Conservation (phyloP, 305 asterid species). For the Fraxinus sp. region DNA sequence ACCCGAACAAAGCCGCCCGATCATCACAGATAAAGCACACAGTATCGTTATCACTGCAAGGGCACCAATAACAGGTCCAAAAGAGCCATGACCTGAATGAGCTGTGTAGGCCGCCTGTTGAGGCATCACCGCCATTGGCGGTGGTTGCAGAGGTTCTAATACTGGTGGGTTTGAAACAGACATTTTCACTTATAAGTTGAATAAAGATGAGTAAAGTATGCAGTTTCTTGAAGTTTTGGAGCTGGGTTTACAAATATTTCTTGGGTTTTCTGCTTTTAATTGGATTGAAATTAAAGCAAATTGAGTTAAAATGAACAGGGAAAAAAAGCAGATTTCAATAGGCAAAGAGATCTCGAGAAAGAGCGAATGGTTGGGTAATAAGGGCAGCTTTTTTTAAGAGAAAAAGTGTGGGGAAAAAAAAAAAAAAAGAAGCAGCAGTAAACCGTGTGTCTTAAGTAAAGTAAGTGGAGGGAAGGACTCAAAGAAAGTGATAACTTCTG, state of each 20-base stretch:
- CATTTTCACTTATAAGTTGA: slow-evolving; percentile 23
- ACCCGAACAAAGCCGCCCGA: slow-evolving; percentile 80
- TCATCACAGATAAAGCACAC: slow-evolving; percentile 65
- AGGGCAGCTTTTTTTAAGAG: background rate
- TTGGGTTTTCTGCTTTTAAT: background rate
- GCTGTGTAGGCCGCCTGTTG: slow-evolving; percentile 51
- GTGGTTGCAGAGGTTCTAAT: slow-evolving; percentile 45
- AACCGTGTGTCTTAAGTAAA: background rate
- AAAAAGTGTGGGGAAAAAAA: background rate
- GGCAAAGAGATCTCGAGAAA: background rate
- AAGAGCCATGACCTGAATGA: slow-evolving; percentile 68
- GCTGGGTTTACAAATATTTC: slow-evolving; percentile 2
- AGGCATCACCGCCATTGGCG: slow-evolving; percentile 50
- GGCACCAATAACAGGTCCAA: slow-evolving; percentile 76
- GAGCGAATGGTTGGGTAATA: background rate
- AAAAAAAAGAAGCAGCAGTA: background rate
- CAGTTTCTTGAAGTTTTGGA: slow-evolving; percentile 17
- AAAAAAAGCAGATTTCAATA: background rate
- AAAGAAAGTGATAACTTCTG: background rate
- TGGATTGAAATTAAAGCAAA: background rate
- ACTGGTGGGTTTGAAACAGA: slow-evolving; percentile 37
- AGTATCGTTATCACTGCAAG: slow-evolving; percentile 62
- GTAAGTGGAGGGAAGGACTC: background rate
- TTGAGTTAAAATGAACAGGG: background rate
- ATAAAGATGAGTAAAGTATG: background rate